A percentile compares a stretch with the other conserved stretches of the same genome.
phyloP scores from a whole-genome alignment of 495 filamentous ascomycete genomes.

The Hyphodiscus hymeniophilus region DNA sequence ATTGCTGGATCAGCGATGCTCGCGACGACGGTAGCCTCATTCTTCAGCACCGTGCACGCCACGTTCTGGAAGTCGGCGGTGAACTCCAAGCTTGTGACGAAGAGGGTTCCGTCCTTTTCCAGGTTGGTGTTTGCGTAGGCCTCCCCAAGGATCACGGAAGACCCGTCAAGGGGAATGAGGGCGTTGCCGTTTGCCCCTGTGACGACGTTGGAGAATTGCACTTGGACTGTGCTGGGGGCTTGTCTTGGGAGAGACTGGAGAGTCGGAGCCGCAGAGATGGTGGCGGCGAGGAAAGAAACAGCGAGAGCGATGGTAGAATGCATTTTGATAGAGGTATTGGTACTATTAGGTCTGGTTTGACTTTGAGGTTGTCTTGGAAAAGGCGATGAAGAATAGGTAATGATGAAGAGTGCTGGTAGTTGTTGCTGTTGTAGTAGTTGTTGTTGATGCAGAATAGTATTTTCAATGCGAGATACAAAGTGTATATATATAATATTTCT shows the following conservation, averaged over 20 bases:
- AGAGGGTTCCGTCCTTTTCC: not conserved
- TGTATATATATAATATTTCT: not conserved
- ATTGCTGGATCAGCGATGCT: not conserved
- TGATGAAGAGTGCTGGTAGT: not conserved
- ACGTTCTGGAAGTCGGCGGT: constrained; percentile 2
- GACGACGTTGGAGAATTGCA: not conserved
- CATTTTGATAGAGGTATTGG: not conserved
- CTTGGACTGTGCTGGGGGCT: not conserved
- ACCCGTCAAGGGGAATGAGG: constrained; percentile 1
- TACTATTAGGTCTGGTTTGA: too few relatives aligned
- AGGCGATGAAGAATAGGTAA: not conserved
- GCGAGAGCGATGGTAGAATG: not conserved
- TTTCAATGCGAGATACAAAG: not conserved
- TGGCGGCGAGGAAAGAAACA: not conserved
- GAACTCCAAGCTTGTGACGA: constrained; percentile 1
- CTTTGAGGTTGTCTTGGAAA: not conserved
- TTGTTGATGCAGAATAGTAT: not conserved
- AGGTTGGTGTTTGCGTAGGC: constrained; percentile 3
- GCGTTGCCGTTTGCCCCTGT: constrained; percentile 1
- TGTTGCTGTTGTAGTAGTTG: too few relatives aligned
- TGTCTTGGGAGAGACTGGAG: too few relatives aligned
- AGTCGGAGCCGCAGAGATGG: not conserved
- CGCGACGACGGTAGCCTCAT: not conserved
- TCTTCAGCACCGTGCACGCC: not conserved
- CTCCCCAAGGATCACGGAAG: constrained; percentile 1